A percentile compares a stretch with the other conserved stretches of the same genome.
Conservation (phyloP, 1,284 basidiomycete genomes). For the Moniliophthora roreri region DNA sequence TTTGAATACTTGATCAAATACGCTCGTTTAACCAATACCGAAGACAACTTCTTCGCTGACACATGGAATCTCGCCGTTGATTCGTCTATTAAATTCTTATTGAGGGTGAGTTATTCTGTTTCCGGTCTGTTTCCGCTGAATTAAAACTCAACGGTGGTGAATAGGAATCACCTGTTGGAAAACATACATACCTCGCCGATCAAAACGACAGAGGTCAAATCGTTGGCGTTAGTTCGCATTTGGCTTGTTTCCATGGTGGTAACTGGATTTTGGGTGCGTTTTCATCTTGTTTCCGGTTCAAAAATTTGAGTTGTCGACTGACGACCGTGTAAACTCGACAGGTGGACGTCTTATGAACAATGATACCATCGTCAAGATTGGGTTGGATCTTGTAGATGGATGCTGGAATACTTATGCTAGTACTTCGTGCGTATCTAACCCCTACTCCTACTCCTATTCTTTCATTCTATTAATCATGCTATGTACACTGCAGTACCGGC, state of each 20-base stretch:
- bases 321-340: no score
- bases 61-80: slow-evolving; percentile 71
- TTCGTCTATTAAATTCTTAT: slow-evolving; percentile 58
- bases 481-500: slow-evolving; percentile 60
- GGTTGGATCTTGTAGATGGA: slow-evolving; percentile 58
- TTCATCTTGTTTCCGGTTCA: slow-evolving; percentile 14
- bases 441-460: background rate
- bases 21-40: slow-evolving; percentile 63
- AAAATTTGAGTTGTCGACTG: background rate
- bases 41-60: slow-evolving; percentile 58
- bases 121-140: slow-evolving; percentile 29
- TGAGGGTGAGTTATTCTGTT: slow-evolving; percentile 37
- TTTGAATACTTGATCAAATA: slow-evolving; percentile 80
- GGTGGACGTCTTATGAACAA: slow-evolving; percentile 68
- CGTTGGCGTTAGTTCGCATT: slow-evolving; percentile 62
- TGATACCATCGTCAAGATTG: slow-evolving; percentile 62
- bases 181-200: slow-evolving; percentile 61
- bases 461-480: no score
- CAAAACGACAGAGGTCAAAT: slow-evolving; percentile 42
- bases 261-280: slow-evolving; percentile 67
- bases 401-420: slow-evolving; percentile 78
- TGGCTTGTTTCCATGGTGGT: slow-evolving; percentile 71
- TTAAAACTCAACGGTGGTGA: no score
- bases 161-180: slow-evolving; percentile 62
- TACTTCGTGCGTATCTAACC: slow-evolving; percentile 52